A percentile compares a stretch with the other conserved stretches of the same genome.
These are phyloP conservation scores for Pichia ethanolica DNA, from an alignment of 805 yeast species.

Conservation along the genomic window DNA sequence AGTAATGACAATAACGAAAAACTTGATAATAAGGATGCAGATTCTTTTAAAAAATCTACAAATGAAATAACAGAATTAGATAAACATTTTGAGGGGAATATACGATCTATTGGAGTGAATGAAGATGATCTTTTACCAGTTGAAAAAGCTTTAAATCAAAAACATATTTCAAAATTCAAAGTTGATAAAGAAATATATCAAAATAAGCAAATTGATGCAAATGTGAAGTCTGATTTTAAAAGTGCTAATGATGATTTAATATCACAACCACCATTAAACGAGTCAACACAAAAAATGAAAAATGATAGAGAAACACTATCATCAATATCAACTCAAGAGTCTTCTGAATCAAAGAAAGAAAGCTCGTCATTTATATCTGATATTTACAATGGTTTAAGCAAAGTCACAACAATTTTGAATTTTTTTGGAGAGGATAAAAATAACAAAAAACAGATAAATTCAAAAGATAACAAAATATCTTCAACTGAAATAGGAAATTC, in stretches of 20 bases:
- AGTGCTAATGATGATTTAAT: no score
- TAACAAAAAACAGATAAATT: background rate
- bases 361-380: background rate
- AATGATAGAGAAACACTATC: background rate
- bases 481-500: no score
- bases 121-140: conserved; percentile 9
- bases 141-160: conserved; percentile 7
- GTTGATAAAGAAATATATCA: background rate
- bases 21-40: background rate
- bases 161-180: background rate
- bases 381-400: background rate
- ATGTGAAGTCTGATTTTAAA: no score
- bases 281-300: background rate
- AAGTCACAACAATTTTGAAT: background rate
- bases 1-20: background rate
- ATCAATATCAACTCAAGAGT: background rate
- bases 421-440: background rate
- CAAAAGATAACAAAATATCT: background rate
- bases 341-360: background rate
- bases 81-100: conserved; percentile 11
- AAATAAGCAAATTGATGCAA: no score
- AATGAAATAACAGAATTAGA: conserved; percentile 3
- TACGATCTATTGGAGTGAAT: conserved; percentile 11
- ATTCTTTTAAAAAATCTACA: background rate
- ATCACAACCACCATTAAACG: background rate